These are phyloP conservation scores for Ampelocalamus luodianensis DNA, from an alignment of 176 grass and related monocot genomes.

Conservation along the genomic window DNA sequence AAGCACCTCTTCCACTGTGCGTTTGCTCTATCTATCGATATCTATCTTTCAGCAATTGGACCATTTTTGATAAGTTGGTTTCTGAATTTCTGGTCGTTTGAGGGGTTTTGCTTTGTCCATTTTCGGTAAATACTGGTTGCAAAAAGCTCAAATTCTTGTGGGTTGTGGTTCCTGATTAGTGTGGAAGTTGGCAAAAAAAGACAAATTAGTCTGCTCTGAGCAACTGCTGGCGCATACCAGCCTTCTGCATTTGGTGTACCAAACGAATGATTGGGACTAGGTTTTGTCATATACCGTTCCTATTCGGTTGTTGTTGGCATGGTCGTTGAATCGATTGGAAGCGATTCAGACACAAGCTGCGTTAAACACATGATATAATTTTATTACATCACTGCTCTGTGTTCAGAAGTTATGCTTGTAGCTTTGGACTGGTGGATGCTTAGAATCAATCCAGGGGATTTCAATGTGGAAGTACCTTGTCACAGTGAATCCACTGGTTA, in stretches of 20 bases:
- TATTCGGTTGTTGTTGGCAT: conserved; percentile 24
- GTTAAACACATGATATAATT: conserved; percentile 10
- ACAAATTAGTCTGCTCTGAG: not conserved
- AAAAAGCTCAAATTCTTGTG: not conserved
- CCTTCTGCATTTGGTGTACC: conserved; percentile 52
- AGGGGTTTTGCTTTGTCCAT: not conserved
- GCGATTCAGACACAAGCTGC: not conserved
- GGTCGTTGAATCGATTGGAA: conserved; percentile 20
- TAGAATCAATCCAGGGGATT: not conserved
- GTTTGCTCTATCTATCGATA: conserved; percentile 2
- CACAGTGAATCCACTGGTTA: not conserved
- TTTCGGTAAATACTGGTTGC: not conserved
- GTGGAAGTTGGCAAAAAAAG: conserved; percentile 23
- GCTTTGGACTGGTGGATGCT: not conserved
- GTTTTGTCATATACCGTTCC: conserved; percentile 11
- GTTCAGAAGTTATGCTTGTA: not conserved
- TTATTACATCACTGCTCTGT: not conserved
- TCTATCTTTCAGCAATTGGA: not conserved
- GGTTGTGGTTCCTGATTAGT: not conserved
- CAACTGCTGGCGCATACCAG: conserved; percentile 42
- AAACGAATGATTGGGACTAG: conserved; percentile 43
- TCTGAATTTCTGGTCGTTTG: conserved; percentile 18
- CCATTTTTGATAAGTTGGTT: not conserved
- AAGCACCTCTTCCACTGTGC: conserved; percentile 99
- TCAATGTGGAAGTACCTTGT: not conserved